Evolutionary conservation across 371 early-diverging fungal species (phyloP).

Genomic region (Syncephalastrum contaminatum): DNA sequence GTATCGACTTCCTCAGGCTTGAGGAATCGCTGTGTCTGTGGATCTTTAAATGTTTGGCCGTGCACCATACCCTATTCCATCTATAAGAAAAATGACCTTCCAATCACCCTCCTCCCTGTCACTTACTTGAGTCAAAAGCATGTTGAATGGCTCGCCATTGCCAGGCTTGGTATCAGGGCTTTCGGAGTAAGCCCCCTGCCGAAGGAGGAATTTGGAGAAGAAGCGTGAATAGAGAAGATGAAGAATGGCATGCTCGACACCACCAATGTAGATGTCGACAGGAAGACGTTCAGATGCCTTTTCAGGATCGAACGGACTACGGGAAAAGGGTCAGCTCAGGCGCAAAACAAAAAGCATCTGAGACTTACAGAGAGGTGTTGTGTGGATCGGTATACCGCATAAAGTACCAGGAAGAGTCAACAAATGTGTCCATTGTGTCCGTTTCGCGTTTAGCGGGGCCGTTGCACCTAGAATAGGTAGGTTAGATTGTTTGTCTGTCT

Average conservation of each 20-base stretch:
- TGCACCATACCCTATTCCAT: constrained; percentile 89
- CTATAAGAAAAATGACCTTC: neutral
- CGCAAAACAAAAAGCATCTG: too few relatives aligned
- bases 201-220: constrained; percentile 76
- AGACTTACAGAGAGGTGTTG: constrained; percentile 50
- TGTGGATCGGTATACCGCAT: constrained; percentile 81
- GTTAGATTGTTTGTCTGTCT: neutral
- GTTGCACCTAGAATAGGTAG: constrained; percentile 49
- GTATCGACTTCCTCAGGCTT: constrained; percentile 75
- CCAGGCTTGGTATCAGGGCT: constrained; percentile 40
- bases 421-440: constrained; percentile 97
- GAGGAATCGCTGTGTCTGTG: constrained; percentile 75
- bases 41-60: constrained; percentile 81
- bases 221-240: constrained; percentile 96
- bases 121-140: constrained; percentile 76
- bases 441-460: constrained; percentile 81
- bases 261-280: constrained; percentile 93
- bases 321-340: neutral
- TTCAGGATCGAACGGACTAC: constrained; percentile 59
- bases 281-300: constrained; percentile 70
- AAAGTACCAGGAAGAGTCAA: constrained; percentile 96
- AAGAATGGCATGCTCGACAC: constrained; percentile 92
- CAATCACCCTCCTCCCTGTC: neutral
- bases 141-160: constrained; percentile 83
- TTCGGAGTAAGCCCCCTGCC: constrained; percentile 45